Evolutionary conservation across 164 flowering plant genomes (phyloP).

Genomic region (Chimonanthus praecox): DNA sequence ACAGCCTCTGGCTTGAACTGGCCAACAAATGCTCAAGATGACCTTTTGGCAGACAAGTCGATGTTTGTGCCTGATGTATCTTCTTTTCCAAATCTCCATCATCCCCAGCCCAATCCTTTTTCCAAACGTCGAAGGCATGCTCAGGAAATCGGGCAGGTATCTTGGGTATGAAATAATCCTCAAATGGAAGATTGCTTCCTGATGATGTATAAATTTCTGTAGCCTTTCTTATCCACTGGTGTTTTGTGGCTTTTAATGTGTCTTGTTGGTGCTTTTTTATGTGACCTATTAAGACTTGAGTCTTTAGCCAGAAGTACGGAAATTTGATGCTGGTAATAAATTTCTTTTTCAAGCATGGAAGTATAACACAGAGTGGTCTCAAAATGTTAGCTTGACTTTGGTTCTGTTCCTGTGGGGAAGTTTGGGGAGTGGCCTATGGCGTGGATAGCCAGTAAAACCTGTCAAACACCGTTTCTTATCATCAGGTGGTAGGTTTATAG

Average conservation of each 20-base stretch:
- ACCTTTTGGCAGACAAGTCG: slow-evolving; percentile 18
- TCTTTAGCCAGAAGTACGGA: too few species aligned
- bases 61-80: slow-evolving; percentile 62
- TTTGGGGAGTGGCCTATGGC: too few species aligned
- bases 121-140: not conserved
- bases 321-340: too few species aligned
- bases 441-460: too few species aligned
- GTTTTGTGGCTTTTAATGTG: not conserved
- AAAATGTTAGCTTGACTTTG: too few species aligned
- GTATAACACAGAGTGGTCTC: too few species aligned
- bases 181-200: not conserved
- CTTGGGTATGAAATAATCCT: not conserved
- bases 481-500: too few species aligned
- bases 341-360: too few species aligned
- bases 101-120: not conserved
- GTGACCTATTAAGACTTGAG: too few species aligned
- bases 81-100: not conserved
- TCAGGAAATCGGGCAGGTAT: not conserved
- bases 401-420: too few species aligned
- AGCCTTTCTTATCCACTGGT: not conserved
- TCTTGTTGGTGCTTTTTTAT: too few species aligned
- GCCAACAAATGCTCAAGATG: slow-evolving; percentile 36
- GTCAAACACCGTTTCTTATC: too few species aligned
- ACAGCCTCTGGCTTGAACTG: slow-evolving; percentile 72
- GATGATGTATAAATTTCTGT: not conserved